Evolutionary conservation across 345 rosid species (phyloP).

Genomic region (Durio zibethinus): DNA sequence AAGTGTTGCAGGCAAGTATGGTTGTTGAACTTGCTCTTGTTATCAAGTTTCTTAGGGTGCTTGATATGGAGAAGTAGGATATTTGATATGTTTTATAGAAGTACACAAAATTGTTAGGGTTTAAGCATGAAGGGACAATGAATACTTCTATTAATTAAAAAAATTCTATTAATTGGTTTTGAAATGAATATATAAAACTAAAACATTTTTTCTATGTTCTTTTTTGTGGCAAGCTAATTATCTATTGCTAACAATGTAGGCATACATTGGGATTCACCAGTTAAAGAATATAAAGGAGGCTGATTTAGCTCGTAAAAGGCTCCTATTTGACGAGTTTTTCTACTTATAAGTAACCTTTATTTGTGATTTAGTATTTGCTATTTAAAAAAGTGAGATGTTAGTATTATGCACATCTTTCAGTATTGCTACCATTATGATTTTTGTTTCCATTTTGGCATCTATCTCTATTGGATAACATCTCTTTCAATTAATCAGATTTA

Average conservation of each 20-base stretch:
- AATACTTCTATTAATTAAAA: no score
- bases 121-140: no score
- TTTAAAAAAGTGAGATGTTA: slow-evolving; percentile 2
- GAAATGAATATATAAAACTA: no score
- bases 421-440: not conserved
- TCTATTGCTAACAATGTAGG: slow-evolving; percentile 48
- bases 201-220: not conserved
- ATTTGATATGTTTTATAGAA: no score
- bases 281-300: slow-evolving; percentile 79
- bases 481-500: not conserved
- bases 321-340: slow-evolving; percentile 90
- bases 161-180: no score
- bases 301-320: slow-evolving; percentile 91
- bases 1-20: no score
- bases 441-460: not conserved
- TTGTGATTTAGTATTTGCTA: not conserved
- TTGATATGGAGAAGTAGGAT: no score
- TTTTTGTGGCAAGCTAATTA: slow-evolving; percentile 5
- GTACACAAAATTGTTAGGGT: no score
- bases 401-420: not conserved
- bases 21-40: no score
- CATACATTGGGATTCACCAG: slow-evolving; percentile 77
- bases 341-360: slow-evolving; percentile 68
- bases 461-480: not conserved
- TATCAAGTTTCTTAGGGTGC: no score